phyloP scores from a whole-genome alignment of 495 filamentous ascomycete species.

The Cryomyces minteri region DNA sequence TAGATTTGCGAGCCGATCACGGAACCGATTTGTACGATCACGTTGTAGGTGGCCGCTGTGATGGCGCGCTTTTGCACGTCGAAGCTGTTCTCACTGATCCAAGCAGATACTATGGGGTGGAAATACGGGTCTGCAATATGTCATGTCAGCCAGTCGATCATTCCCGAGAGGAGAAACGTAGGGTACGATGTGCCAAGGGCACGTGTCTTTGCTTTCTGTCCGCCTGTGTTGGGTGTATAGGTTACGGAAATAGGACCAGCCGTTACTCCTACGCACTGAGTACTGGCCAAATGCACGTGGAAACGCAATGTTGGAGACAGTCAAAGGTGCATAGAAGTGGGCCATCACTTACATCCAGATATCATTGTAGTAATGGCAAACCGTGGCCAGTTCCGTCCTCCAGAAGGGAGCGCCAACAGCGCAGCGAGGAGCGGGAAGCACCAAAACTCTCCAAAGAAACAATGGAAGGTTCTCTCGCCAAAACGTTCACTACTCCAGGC shows the following conservation, averaged over 20 bases:
- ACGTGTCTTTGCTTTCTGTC: too few species aligned
- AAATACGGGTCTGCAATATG: constrained; percentile 26
- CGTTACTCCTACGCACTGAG: too few species aligned
- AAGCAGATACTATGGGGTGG: constrained; percentile 23
- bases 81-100: constrained; percentile 25
- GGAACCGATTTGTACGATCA: constrained; percentile 22
- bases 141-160: neutral
- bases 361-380: constrained; percentile 23
- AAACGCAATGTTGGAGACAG: too few species aligned
- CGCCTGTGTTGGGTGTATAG: too few species aligned
- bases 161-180: too few species aligned
- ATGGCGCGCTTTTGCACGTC: constrained; percentile 25
- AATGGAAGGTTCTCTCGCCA: constrained; percentile 27
- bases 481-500: constrained; percentile 25
- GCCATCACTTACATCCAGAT: neutral
- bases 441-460: constrained; percentile 28
- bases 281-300: too few species aligned
- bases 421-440: constrained; percentile 25
- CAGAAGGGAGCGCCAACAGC: constrained; percentile 18
- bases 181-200: too few species aligned
- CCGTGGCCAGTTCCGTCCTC: constrained; percentile 22
- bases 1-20: constrained; percentile 22
- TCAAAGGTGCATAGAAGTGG: neutral
- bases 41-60: constrained; percentile 27
- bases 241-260: too few species aligned